Evolutionary conservation across 306 rosid genomes (phyloP).

Genomic region (Cicer cuneatum): DNA sequence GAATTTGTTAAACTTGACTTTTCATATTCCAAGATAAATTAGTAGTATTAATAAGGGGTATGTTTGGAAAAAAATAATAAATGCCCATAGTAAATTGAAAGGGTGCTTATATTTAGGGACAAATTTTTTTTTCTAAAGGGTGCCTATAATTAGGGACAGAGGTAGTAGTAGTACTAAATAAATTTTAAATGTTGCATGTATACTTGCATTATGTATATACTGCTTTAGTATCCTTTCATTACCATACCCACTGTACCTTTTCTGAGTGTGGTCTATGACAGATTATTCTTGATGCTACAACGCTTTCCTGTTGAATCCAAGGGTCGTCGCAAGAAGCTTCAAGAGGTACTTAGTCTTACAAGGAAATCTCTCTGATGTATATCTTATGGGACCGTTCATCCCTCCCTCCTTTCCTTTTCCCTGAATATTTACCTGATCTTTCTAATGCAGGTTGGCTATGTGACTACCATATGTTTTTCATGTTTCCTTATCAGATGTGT

Average conservation of each 20-base stretch:
- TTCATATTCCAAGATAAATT: too few species aligned
- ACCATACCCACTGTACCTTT: slow-evolving; percentile 1
- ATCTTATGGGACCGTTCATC: not conserved
- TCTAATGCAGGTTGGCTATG: slow-evolving; percentile 89
- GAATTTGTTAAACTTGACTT: too few species aligned
- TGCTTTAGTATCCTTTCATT: slow-evolving; percentile 31
- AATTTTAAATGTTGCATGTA: slow-evolving; percentile 5
- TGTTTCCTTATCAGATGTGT: slow-evolving; percentile 95
- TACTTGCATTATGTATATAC: slow-evolving; percentile 20
- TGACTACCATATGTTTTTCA: slow-evolving; percentile 92
- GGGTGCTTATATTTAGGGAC: too few species aligned
- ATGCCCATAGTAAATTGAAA: too few species aligned
- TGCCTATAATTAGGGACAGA: too few species aligned
- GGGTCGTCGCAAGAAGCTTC: slow-evolving; percentile 98
- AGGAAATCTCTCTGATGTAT: not conserved
- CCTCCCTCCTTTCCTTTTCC: not conserved
- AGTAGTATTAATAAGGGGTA: too few species aligned
- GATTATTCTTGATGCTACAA: slow-evolving; percentile 97
- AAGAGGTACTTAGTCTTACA: slow-evolving; percentile 68
- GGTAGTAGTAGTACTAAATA: not conserved
- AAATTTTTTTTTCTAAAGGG: too few species aligned
- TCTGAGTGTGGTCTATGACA: slow-evolving; percentile 52
- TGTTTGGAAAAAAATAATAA: too few species aligned
- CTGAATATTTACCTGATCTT: slow-evolving; percentile 22
- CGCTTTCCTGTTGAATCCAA: slow-evolving; percentile 98